Percentiles rank a stretch among this genome's conserved stretches.
Evolutionary conservation across 495 filamentous ascomycete genomes (phyloP).

Genomic region (Neurospora sp.): DNA sequence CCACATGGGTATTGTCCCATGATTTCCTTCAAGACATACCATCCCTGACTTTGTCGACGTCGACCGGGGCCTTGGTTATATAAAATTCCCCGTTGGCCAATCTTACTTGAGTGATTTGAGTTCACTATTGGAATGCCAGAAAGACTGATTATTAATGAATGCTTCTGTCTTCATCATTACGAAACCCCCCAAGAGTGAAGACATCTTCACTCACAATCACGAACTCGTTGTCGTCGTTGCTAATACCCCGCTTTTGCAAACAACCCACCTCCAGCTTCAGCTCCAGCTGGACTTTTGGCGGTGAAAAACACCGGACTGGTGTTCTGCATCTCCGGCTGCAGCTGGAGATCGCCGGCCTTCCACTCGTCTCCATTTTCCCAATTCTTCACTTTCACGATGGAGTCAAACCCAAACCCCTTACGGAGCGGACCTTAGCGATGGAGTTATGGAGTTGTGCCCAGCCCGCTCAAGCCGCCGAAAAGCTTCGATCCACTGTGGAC

Average conservation of each 20-base stretch:
- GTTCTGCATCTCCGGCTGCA: neutral
- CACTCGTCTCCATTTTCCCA: neutral
- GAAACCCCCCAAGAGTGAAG: neutral
- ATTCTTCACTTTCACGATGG: neutral
- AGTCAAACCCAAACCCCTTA: neutral
- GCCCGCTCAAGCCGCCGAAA: neutral
- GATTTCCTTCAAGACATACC: neutral
- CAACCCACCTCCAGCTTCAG: neutral
- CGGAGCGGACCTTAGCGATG: neutral
- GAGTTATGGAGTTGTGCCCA: neutral
- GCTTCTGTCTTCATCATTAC: neutral
- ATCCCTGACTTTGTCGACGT: neutral
- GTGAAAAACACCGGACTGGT: neutral
- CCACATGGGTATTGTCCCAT: neutral
- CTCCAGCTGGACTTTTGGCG: neutral
- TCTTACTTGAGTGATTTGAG: neutral
- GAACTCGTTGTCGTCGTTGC: neutral
- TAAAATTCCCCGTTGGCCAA: neutral
- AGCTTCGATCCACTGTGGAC: neutral
- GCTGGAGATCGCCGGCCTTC: neutral
- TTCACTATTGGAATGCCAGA: neutral
- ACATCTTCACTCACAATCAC: neutral
- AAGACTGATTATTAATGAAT: neutral
- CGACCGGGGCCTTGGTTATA: neutral
- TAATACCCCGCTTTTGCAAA: neutral